These are phyloP conservation scores for Chlamydomonas reinhardtii DNA, from an alignment of 163 green algal species.

Conservation along the genomic window DNA sequence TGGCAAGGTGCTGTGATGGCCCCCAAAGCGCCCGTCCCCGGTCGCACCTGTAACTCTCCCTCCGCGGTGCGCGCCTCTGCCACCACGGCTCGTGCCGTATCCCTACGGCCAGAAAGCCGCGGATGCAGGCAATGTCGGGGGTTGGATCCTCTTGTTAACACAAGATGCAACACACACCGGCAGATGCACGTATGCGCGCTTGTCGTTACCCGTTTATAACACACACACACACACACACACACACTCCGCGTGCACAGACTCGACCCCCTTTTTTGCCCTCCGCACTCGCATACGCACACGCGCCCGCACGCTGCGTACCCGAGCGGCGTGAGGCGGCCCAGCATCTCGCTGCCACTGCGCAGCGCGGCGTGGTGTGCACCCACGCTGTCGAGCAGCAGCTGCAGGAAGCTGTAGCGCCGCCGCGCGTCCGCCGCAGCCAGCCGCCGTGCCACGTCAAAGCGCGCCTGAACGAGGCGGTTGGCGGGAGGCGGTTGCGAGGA, in stretches of 20 bases:
- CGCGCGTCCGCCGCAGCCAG: slow-evolving; percentile 25
- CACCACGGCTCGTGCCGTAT: slow-evolving; percentile 24
- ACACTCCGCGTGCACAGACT: no score
- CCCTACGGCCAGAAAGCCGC: neutral
- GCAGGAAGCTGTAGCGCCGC: slow-evolving; percentile 34
- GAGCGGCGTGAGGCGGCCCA: slow-evolving; percentile 37
- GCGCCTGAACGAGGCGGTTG: slow-evolving; percentile 9
- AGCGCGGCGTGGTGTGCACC: slow-evolving; percentile 44
- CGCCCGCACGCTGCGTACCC: neutral
- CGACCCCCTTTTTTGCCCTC: no score
- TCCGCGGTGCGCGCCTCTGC: slow-evolving; percentile 16
- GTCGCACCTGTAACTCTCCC: slow-evolving; percentile 25
- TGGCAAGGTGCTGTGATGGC: no score
- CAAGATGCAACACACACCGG: no score
- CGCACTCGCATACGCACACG: no score
- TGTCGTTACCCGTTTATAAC: no score
- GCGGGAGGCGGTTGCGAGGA: no score
- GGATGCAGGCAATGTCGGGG: no score
- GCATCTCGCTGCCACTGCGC: slow-evolving; percentile 37
- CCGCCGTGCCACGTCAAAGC: slow-evolving; percentile 33
- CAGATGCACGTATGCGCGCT: no score
- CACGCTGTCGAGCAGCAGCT: slow-evolving; percentile 44
- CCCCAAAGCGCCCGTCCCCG: no score
- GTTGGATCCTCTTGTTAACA: no score
- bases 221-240: no score